Percentiles rank a stretch among this genome's conserved stretches.
Conservation (phyloP, 1,284 basidiomycete genomes). For the Trichosporon faecale region DNA sequence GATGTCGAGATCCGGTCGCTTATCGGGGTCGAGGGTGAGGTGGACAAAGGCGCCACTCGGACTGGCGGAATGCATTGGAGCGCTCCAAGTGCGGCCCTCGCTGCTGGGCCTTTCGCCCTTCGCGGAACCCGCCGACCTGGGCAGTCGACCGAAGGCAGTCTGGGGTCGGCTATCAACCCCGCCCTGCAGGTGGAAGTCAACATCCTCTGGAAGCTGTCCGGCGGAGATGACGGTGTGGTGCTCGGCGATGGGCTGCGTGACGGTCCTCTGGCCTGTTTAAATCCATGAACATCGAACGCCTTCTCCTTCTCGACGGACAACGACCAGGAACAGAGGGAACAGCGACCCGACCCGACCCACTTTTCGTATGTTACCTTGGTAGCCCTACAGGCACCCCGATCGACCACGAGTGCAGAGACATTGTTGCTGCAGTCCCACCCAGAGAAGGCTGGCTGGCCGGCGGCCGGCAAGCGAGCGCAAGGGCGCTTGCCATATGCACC, state of each 20-base stretch:
- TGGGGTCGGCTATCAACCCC: not conserved
- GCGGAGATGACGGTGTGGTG: not conserved
- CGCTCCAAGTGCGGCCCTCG: not conserved
- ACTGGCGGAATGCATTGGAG: not conserved
- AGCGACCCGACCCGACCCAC: not conserved
- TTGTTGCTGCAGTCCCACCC: not conserved
- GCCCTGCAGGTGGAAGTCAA: not conserved
- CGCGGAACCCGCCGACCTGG: not conserved
- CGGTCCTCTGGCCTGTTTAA: not conserved
- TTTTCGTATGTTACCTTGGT: not conserved
- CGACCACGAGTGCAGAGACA: not conserved
- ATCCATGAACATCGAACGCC: not conserved
- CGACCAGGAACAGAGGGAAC: not conserved
- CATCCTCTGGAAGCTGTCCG: not conserved
- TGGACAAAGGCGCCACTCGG: not conserved
- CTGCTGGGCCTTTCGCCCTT: no score
- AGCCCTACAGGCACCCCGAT: constrained; percentile 1
- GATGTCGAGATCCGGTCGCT: not conserved
- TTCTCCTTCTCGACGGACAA: not conserved
- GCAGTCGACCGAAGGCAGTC: not conserved
- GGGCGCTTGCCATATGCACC: not conserved
- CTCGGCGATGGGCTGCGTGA: not conserved
- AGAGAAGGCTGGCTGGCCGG: not conserved
- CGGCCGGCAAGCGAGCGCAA: not conserved
- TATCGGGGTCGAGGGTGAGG: not conserved